A percentile compares a stretch with the other conserved stretches of the same genome.
Conservation (phyloP, 2,329 filamentous ascomycete species). For the Neofusicoccum sp. region DNA sequence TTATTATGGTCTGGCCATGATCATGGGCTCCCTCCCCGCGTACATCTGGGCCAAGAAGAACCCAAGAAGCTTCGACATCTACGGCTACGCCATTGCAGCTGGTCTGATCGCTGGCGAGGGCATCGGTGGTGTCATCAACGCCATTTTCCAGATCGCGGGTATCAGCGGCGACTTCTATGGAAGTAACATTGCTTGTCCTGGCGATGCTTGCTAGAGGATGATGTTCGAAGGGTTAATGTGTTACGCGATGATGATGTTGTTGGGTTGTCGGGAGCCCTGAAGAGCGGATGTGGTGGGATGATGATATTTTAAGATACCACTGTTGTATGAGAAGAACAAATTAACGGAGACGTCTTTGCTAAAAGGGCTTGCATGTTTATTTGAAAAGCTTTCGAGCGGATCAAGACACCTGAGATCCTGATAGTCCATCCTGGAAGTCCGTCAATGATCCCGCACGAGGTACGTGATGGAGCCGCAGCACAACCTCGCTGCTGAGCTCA, state of each 20-base stretch:
- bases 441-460: background rate
- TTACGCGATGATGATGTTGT: background rate
- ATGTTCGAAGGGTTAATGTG: background rate
- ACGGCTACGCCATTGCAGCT: constrained; percentile 59
- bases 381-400: no score
- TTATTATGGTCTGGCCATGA: constrained; percentile 58
- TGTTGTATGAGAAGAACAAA: no score
- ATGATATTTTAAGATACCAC: background rate
- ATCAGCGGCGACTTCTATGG: constrained; percentile 44
- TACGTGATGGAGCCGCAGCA: background rate
- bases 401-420: no score
- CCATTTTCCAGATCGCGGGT: constrained; percentile 49
- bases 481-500: no score
- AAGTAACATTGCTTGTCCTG: constrained; percentile 43
- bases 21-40: constrained; percentile 54
- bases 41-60: constrained; percentile 56
- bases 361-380: no score
- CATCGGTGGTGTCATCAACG: constrained; percentile 62
- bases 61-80: constrained; percentile 55
- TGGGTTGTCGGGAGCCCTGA: background rate
- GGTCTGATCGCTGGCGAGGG: constrained; percentile 64
- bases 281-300: background rate
- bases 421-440: no score
- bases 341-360: no score
- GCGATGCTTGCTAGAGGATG: constrained; percentile 6